Conservation (phyloP, 2,329 filamentous ascomycete genomes). For the Xylariaceae sp. region DNA sequence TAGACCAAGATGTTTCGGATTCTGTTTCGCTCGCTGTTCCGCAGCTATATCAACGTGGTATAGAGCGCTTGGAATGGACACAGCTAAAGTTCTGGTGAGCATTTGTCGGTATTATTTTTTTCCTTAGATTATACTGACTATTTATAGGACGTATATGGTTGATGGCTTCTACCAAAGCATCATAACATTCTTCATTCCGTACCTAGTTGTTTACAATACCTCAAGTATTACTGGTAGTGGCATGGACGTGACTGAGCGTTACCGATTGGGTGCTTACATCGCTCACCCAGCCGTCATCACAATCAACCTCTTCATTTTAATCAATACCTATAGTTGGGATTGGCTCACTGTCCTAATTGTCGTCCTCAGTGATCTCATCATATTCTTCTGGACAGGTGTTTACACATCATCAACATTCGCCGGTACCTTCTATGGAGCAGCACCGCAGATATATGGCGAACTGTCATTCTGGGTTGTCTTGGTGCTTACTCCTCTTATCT, state of each 20-base stretch:
- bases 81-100: slow-evolving; percentile 93
- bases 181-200: slow-evolving; percentile 92
- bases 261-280: slow-evolving; percentile 85
- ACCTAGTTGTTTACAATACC: slow-evolving; percentile 74
- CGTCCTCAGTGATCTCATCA: slow-evolving; percentile 78
- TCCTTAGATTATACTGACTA: slow-evolving; percentile 24
- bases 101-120: not conserved
- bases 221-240: slow-evolving; percentile 76
- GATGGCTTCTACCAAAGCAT: slow-evolving; percentile 95
- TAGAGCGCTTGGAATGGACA: slow-evolving; percentile 96
- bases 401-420: slow-evolving; percentile 65
- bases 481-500: slow-evolving; percentile 78
- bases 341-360: slow-evolving; percentile 92
- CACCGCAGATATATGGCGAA: slow-evolving; percentile 77
- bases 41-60: slow-evolving; percentile 92
- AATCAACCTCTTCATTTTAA: slow-evolving; percentile 91
- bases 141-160: slow-evolving; percentile 81
- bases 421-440: slow-evolving; percentile 74
- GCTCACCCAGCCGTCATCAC: slow-evolving; percentile 83
- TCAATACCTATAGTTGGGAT: slow-evolving; percentile 98
- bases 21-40: slow-evolving; percentile 92
- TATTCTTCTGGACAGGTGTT: slow-evolving; percentile 95
- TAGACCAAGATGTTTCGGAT: slow-evolving; percentile 97
- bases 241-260: slow-evolving; percentile 76
- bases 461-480: slow-evolving; percentile 88